Conservation (phyloP, 768 basidiomycete species). For the Pisolithus orientalis region DNA sequence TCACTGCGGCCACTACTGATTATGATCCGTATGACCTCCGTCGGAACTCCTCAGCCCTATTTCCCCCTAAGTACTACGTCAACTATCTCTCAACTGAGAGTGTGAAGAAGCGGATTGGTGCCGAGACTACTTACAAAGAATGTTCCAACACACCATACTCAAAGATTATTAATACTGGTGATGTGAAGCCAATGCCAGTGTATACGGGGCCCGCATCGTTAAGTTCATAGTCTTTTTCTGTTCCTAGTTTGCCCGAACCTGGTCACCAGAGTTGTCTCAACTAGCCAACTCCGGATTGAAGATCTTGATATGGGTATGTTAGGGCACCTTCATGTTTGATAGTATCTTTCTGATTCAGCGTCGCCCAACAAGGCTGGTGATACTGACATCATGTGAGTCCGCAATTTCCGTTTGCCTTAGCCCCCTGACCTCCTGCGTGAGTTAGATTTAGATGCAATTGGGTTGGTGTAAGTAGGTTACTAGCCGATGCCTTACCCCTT, state of each 20-base stretch:
- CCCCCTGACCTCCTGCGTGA: background rate
- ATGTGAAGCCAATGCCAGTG: constrained; percentile 32
- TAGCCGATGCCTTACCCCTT: background rate
- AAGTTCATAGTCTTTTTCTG: background rate
- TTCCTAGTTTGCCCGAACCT: constrained; percentile 10
- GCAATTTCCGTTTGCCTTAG: background rate
- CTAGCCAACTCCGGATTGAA: constrained; percentile 11
- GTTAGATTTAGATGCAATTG: constrained; percentile 17
- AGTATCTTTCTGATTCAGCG: background rate
- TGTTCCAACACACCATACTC: constrained; percentile 40
- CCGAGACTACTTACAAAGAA: constrained; percentile 40
- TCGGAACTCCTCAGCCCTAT: constrained; percentile 45
- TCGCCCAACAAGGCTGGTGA: background rate
- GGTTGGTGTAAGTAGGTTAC: constrained; percentile 29
- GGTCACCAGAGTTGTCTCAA: constrained; percentile 8
- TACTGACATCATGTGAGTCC: background rate
- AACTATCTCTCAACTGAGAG: constrained; percentile 34
- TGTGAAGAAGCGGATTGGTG: constrained; percentile 45
- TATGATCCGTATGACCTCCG: constrained; percentile 52
- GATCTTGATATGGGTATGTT: constrained; percentile 12
- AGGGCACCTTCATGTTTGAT: background rate
- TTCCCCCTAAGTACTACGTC: constrained; percentile 54
- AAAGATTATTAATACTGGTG: constrained; percentile 47
- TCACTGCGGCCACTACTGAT: constrained; percentile 44
- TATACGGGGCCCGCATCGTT: background rate